Percentiles rank a stretch among this genome's conserved stretches.
These are phyloP conservation scores for Grosmannia penicillata DNA, from an alignment of 2,329 filamentous ascomycete genomes.

Conservation along the genomic window DNA sequence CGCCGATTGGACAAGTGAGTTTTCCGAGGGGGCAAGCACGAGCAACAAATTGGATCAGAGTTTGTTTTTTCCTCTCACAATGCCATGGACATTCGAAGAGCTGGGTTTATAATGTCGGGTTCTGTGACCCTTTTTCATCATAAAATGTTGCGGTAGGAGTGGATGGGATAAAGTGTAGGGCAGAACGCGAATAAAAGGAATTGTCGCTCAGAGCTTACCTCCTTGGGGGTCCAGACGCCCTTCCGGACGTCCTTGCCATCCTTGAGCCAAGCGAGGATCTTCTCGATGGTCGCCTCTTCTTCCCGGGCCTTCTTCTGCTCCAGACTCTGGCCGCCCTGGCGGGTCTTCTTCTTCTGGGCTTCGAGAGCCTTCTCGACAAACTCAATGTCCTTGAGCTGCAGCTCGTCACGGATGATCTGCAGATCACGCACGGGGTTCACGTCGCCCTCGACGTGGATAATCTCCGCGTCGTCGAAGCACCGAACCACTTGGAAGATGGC, in stretches of 20 bases:
- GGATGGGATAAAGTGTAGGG: constrained; percentile 5
- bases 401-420: constrained; percentile 91
- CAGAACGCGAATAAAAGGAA: not conserved
- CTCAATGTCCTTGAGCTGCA: constrained; percentile 96
- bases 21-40: not conserved
- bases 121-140: constrained; percentile 97
- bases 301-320: constrained; percentile 97
- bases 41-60: constrained; percentile 38
- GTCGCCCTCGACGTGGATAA: constrained; percentile 98
- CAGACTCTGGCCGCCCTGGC: constrained; percentile 82
- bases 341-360: constrained; percentile 82
- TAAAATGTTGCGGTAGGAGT: constrained; percentile 24
- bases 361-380: constrained; percentile 94
- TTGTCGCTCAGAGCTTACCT: constrained; percentile 61
- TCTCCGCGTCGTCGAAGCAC: constrained; percentile 97
- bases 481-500: constrained; percentile 95
- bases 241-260: constrained; percentile 89
- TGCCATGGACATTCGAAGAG: constrained; percentile 93
- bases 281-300: constrained; percentile 86
- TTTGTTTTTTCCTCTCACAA: constrained; percentile 70
- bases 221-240: constrained; percentile 78
- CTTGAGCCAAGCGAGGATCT: constrained; percentile 69
- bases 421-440: constrained; percentile 90
- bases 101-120: constrained; percentile 96
- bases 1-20: not conserved